These are phyloP conservation scores for Sugiyamaella boreocaroliniensis DNA, from an alignment of 805 yeast genomes.

Conservation along the genomic window DNA sequence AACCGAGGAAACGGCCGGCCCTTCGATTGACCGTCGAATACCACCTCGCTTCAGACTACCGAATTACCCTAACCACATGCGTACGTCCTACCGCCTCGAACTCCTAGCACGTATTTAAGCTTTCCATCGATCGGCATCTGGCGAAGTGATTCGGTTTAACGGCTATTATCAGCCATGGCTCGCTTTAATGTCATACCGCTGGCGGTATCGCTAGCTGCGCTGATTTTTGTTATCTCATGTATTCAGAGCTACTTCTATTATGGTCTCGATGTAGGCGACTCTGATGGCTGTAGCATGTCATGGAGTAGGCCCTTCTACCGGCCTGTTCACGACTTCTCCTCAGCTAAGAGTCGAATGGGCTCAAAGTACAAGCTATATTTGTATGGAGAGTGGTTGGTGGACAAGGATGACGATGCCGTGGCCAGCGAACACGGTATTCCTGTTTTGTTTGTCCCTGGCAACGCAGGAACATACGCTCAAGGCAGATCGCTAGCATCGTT, in stretches of 20 bases:
- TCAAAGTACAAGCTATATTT: conserved; percentile 76
- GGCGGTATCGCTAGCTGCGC: neutral
- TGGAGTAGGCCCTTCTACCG: conserved; percentile 22
- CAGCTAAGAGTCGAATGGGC: conserved; percentile 58
- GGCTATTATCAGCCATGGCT: neutral
- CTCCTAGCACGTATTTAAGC: too few relatives aligned
- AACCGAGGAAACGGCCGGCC: too few relatives aligned
- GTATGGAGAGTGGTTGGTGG: conserved; percentile 71
- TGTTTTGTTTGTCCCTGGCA: conserved; percentile 90
- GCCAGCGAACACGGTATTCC: conserved; percentile 58
- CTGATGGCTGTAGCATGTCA: conserved; percentile 16
- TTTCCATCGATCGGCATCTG: too few relatives aligned
- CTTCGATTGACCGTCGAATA: too few relatives aligned
- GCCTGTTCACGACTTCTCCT: conserved; percentile 14
- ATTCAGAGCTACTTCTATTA: neutral
- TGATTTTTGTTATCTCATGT: neutral
- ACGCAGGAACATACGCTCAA: conserved; percentile 91
- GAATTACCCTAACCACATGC: too few relatives aligned
- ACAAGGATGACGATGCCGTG: conserved; percentile 10
- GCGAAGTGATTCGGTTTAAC: too few relatives aligned
- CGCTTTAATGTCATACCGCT: neutral
- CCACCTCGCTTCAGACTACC: too few relatives aligned
- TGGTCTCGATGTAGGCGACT: neutral
- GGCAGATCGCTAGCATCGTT: conserved; percentile 88
- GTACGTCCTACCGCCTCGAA: too few relatives aligned